Percentiles rank a stretch among this genome's conserved stretches.
These are phyloP conservation scores for Drechslera avenae DNA, from an alignment of 2,329 filamentous ascomycete species.

Conservation along the genomic window DNA sequence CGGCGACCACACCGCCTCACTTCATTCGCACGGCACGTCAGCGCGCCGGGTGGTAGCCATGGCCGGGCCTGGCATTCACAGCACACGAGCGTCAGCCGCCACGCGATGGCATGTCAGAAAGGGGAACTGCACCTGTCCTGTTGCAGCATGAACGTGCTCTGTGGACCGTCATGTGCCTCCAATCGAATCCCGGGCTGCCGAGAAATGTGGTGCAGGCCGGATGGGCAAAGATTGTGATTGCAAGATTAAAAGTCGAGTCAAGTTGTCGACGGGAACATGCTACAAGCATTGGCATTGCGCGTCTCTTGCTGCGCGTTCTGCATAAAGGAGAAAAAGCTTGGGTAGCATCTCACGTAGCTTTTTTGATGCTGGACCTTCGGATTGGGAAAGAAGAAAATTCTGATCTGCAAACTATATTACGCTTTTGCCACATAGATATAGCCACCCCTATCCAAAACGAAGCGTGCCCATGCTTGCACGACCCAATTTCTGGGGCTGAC, in stretches of 20 bases:
- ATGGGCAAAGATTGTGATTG: constrained; percentile 4
- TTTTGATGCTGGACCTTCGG: background rate
- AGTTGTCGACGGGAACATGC: constrained; percentile 5
- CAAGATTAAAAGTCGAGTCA: constrained; percentile 20
- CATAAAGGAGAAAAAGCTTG: constrained; percentile 13
- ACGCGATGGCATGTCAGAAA: constrained; percentile 19
- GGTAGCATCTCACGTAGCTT: constrained; percentile 1
- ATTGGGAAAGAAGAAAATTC: constrained; percentile 10
- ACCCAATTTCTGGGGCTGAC: constrained; percentile 3
- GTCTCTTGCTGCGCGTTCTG: constrained; percentile 5
- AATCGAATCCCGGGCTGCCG: constrained; percentile 6
- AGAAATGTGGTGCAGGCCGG: background rate
- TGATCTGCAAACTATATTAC: constrained; percentile 12
- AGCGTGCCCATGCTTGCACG: constrained; percentile 1
- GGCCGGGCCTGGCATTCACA: background rate
- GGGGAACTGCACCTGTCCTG: constrained; percentile 15
- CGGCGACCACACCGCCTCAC: constrained; percentile 36
- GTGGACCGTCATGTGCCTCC: constrained; percentile 1
- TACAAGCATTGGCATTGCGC: constrained; percentile 11
- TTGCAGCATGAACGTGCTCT: constrained; percentile 17
- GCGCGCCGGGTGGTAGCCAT: constrained; percentile 7
- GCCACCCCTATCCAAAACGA: constrained; percentile 1
- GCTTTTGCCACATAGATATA: constrained; percentile 7
- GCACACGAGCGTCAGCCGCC: constrained; percentile 4
- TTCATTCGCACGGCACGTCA: constrained; percentile 30